Evolutionary conservation across 257 asterid genomes (phyloP).

Genomic region (Solanum dulcamara): DNA sequence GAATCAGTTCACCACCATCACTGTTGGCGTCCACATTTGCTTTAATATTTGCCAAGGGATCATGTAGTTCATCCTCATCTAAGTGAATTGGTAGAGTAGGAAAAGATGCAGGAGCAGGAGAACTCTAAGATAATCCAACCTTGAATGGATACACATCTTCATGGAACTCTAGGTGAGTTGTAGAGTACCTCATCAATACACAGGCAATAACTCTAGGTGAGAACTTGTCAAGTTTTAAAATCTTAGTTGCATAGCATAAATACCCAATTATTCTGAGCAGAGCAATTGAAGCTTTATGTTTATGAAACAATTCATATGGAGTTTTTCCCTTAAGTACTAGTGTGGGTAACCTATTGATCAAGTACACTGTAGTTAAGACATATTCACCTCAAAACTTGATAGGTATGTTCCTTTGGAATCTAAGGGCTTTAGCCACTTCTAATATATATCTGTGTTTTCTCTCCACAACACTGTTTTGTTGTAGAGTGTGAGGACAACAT

Average conservation of each 20-base stretch:
- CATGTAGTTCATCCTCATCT: background rate
- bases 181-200: background rate
- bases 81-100: too few species aligned
- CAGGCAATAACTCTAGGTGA: background rate
- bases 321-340: too few species aligned
- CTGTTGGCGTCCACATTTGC: too few species aligned
- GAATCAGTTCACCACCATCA: too few species aligned
- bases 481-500: background rate
- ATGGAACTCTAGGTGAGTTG: background rate
- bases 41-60: too few species aligned
- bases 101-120: background rate
- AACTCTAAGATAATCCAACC: too few species aligned
- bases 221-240: too few species aligned
- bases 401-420: background rate
- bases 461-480: too few species aligned
- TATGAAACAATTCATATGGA: background rate
- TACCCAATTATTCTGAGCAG: background rate
- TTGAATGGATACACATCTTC: background rate
- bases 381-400: too few species aligned
- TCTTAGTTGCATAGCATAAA: background rate
- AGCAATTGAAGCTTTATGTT: background rate
- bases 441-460: too few species aligned
- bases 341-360: too few species aligned
- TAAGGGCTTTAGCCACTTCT: background rate
- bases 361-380: too few species aligned